phyloP scores from a whole-genome alignment of 2,329 filamentous ascomycete species.

The Ophiocordyceps sinensis region DNA sequence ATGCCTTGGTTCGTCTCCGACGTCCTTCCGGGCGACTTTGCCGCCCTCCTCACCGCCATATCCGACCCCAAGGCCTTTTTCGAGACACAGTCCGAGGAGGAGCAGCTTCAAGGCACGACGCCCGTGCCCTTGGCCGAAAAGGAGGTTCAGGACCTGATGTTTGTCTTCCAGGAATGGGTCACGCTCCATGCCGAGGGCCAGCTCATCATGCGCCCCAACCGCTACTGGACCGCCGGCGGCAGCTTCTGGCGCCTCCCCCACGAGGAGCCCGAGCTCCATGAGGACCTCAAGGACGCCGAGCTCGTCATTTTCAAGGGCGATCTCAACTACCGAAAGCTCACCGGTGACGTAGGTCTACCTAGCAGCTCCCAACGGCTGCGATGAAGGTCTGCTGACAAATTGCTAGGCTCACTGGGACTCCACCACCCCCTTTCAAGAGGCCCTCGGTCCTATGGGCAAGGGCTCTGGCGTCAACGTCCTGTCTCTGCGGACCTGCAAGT shows the following conservation, averaged over 20 bases:
- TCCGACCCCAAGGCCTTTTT: conserved; percentile 68
- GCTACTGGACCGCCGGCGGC: conserved; percentile 81
- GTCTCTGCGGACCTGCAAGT: conserved; percentile 87
- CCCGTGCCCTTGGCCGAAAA: conserved; percentile 49
- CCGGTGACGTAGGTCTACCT: conserved; percentile 57
- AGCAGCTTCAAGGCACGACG: conserved; percentile 37
- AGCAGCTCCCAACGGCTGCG: background rate
- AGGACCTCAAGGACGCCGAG: conserved; percentile 71
- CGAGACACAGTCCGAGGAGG: conserved; percentile 56
- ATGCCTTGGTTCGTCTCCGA: conserved; percentile 99
- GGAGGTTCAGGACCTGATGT: conserved; percentile 53
- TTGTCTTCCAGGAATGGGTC: conserved; percentile 74
- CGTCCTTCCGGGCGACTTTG: conserved; percentile 76
- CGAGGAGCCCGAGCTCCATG: conserved; percentile 49
- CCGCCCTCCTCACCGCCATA: conserved; percentile 67
- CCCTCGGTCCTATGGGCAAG: conserved; percentile 73
- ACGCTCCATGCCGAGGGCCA: conserved; percentile 69
- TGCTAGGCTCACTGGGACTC: conserved; percentile 52
- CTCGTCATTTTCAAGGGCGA: conserved; percentile 96
- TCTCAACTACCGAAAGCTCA: conserved; percentile 89
- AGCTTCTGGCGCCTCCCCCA: conserved; percentile 79
- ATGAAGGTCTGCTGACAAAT: background rate
- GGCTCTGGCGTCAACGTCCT: conserved; percentile 73
- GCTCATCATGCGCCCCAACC: conserved; percentile 67
- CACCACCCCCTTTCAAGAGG: conserved; percentile 70